Evolutionary conservation across 2,329 filamentous ascomycete species (phyloP).

Genomic region (Calonectria multiphialidica): DNA sequence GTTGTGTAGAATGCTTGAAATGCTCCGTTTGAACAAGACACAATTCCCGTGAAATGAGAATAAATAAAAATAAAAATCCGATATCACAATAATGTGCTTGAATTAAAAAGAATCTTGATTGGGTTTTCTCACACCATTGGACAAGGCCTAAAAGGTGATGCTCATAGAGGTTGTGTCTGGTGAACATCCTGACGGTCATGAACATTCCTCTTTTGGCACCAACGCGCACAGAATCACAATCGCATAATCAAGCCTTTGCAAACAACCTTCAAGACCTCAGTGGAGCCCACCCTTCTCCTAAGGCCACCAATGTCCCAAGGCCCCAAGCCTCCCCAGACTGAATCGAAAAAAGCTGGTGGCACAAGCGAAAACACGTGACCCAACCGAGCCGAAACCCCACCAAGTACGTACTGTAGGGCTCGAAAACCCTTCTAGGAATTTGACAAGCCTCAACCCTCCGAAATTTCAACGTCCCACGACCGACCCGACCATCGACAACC

Average conservation of each 20-base stretch:
- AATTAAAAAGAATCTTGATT: neutral
- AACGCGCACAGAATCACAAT: neutral
- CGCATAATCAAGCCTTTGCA: neutral
- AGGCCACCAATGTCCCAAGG: neutral
- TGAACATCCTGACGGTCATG: neutral
- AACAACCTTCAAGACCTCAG: neutral
- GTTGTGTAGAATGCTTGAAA: too few species aligned
- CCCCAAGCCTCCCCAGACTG: neutral
- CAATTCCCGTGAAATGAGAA: too few species aligned
- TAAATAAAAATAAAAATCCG: too few species aligned
- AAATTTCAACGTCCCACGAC: conserved; percentile 55
- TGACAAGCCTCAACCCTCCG: conserved; percentile 53
- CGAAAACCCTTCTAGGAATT: conserved; percentile 58
- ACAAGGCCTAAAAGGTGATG: neutral
- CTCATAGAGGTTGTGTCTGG: neutral
- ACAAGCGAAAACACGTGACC: conserved; percentile 34
- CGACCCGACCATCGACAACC: conserved; percentile 57
- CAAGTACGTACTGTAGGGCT: conserved; percentile 54
- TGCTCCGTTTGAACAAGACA: too few species aligned
- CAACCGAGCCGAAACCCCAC: conserved; percentile 45
- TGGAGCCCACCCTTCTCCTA: neutral
- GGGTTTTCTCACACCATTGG: neutral
- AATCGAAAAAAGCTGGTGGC: neutral
- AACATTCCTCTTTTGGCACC: neutral
- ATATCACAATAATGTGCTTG: too few species aligned